A percentile compares a stretch with the other conserved stretches of the same genome.
These are phyloP conservation scores for Globisporangium perplexum DNA, from an alignment of 352 stramenopile species.

Conservation along the genomic window DNA sequence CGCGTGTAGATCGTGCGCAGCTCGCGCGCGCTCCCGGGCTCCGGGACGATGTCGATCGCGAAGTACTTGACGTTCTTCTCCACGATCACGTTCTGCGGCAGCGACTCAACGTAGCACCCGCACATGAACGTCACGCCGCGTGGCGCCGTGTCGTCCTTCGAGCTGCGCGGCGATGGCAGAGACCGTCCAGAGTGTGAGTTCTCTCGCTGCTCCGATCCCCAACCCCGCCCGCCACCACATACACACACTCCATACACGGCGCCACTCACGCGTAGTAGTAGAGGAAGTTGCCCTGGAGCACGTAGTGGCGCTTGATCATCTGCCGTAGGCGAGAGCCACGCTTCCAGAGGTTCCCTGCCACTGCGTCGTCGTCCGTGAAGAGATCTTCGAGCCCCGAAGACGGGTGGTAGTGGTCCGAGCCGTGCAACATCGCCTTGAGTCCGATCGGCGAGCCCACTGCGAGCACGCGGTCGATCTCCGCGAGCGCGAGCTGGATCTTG, in stretches of 20 bases:
- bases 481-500: constrained; percentile 44
- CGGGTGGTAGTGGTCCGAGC: constrained; percentile 5
- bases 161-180: constrained; percentile 19
- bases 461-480: constrained; percentile 38
- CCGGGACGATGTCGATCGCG: constrained; percentile 83
- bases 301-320: constrained; percentile 86
- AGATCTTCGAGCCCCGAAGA: constrained; percentile 21
- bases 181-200: background rate
- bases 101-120: constrained; percentile 72
- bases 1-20: constrained; percentile 83
- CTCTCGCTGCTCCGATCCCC: background rate
- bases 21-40: constrained; percentile 56
- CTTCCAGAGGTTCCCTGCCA: constrained; percentile 72
- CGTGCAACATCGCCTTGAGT: background rate
- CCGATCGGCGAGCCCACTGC: constrained; percentile 2
- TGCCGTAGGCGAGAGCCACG: constrained; percentile 70
- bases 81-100: constrained; percentile 45
- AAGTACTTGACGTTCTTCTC: constrained; percentile 83
- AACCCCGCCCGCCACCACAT: background rate
- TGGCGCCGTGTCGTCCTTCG: constrained; percentile 60
- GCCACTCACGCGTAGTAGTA: constrained; percentile 75
- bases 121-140: constrained; percentile 76
- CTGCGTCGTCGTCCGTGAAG: constrained; percentile 26
- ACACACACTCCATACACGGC: too few species aligned
- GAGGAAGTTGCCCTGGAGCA: constrained; percentile 84